Evolutionary conservation across 139 green algal genomes (phyloP), one percentile per base, ranked within the genome.

Genomic region (Protoeuglena noctilucae): DNA sequence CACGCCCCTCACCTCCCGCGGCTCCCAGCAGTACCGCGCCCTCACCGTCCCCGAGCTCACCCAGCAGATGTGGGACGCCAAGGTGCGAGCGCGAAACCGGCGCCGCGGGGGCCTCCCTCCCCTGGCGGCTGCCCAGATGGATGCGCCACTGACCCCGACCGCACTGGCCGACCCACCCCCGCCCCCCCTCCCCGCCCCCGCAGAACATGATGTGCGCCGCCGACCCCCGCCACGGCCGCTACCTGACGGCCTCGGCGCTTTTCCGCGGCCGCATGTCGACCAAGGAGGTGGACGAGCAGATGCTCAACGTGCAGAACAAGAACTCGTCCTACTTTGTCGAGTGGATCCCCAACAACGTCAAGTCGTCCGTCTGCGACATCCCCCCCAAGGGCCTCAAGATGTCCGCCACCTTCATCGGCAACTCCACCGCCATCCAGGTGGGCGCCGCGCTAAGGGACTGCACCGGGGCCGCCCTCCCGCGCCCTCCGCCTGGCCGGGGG

Each of bases 121-220:
- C n/a, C n/a, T n/a, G n/a, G n/a, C n/a, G n/a, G n/a, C n/a, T n/a
- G n/a, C n/a, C n/a, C n/a, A n/a, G n/a, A n/a, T n/a, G n/a, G n/a
- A n/a, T n/a, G n/a, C n/a, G n/a, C n/a, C n/a, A n/a, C n/a, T n/a
- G n/a, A n/a, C n/a, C n/a, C n/a, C n/a, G n/a, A n/a, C n/a, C n/a
- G n/a, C n/a, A n/a, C n/a, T n/a, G n/a, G n/a, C n/a, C n/a, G n/a
- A n/a, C n/a, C n/a, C n/a, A n/a, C n/a, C n/a, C n/a, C n/a, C n/a
- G n/a, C n/a, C n/a, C n/a, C n/a, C n/a, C n/a, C n/a, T n/a, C n/a
- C n/a, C n/a, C n/a, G n/a, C n/a, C n/a, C n/a, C n/a, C n/a, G n/a
- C n/a, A n/a, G 76, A 97, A 97, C 84, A 97, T 97, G 89, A 97
- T 97, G 89, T 97, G 89, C 70, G 90, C 90, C 18, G 91, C 90